Percentiles rank a stretch among this genome's conserved stretches.
These are phyloP conservation scores for Kwoniella shivajii DNA, from an alignment of 1,284 basidiomycete species.

Conservation along the genomic window DNA sequence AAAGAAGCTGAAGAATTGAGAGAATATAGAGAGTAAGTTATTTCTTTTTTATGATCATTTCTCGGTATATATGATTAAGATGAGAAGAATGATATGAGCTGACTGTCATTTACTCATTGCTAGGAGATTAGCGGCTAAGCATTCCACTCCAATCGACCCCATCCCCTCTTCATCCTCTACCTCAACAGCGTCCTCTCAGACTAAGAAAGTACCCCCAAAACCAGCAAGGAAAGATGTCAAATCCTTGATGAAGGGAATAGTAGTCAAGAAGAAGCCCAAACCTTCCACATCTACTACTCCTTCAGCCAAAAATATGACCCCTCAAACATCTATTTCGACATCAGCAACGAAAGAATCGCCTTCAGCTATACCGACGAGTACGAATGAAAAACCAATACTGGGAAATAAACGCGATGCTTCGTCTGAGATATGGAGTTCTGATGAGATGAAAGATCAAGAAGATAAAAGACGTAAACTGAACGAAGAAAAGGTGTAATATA, in stretches of 20 bases:
- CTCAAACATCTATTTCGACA: not conserved
- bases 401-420: constrained; percentile 1
- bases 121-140: constrained; percentile 37
- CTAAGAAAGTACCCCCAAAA: constrained; percentile 32
- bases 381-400: too few relatives aligned
- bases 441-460: not conserved
- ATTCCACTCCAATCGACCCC: constrained; percentile 16
- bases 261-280: constrained; percentile 52
- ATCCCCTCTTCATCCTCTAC: constrained; percentile 7
- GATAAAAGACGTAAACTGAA: not conserved
- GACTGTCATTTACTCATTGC: too few relatives aligned
- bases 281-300: constrained; percentile 2
- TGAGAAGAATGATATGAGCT: too few relatives aligned
- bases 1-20: constrained; percentile 79
- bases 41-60: not conserved
- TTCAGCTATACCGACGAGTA: not conserved
- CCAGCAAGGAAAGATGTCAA: constrained; percentile 50
- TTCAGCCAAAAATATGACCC: not conserved
- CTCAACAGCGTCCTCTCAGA: constrained; percentile 7
- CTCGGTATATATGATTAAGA: too few relatives aligned
- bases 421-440: not conserved
- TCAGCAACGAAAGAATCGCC: not conserved
- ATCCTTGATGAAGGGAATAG: constrained; percentile 52
- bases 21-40: constrained; percentile 71
- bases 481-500: not conserved